phyloP scores from a whole-genome alignment of 192 early-diverging fungal genomes.

The Backusella circina region DNA sequence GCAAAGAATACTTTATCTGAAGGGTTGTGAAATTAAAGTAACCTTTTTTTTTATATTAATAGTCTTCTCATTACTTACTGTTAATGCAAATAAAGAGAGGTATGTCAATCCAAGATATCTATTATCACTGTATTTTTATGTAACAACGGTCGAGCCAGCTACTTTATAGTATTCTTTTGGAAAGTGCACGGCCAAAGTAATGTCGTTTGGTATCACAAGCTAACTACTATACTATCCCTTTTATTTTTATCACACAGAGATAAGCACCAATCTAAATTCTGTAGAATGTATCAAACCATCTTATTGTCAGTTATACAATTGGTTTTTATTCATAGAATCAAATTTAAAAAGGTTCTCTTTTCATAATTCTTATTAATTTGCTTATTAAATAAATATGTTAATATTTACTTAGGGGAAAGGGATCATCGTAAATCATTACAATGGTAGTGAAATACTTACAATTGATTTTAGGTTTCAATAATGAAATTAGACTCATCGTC shows the following conservation, averaged over 20 bases:
- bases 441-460: not conserved
- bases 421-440: not conserved
- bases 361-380: not conserved
- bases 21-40: not conserved
- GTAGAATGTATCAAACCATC: not conserved
- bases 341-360: not conserved
- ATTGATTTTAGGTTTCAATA: not conserved
- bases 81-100: not conserved
- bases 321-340: not conserved
- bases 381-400: not conserved
- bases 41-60: not conserved
- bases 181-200: not conserved
- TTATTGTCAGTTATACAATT: not conserved
- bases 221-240: not conserved
- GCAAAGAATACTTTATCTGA: not conserved
- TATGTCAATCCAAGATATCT: not conserved
- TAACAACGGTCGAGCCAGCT: not conserved
- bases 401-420: slow-evolving; percentile 3
- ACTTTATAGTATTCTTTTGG: not conserved
- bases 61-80: not conserved
- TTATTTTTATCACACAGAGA: not conserved
- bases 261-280: not conserved
- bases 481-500: not conserved
- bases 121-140: not conserved
- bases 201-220: not conserved